Conservation (phyloP, 345 rosid genomes). For the Fremontodendron californicum region DNA sequence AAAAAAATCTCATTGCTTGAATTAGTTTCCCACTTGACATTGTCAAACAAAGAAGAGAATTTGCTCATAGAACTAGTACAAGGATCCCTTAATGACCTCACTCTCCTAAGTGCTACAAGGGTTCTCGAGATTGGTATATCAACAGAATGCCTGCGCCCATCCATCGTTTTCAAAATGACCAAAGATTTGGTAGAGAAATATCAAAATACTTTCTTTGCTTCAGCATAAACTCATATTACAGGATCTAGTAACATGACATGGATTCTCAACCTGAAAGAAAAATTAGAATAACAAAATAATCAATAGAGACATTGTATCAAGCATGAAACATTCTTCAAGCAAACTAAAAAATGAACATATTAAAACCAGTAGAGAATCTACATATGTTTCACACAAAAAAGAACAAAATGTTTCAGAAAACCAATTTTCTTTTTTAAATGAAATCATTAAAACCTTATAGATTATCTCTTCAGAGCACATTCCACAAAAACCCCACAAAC, state of each 20-base stretch:
- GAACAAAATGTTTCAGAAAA: not conserved
- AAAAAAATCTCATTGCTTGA: slow-evolving; percentile 67
- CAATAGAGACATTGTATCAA: not conserved
- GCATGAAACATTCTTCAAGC: not conserved
- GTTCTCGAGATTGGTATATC: slow-evolving; percentile 87
- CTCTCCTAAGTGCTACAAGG: slow-evolving; percentile 84
- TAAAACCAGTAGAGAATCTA: not conserved
- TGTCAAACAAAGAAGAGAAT: slow-evolving; percentile 72
- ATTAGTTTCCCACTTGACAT: slow-evolving; percentile 82
- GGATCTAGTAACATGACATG: slow-evolving; percentile 11
- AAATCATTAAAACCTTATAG: not conserved
- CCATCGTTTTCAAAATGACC: slow-evolving; percentile 35
- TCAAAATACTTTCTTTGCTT: not conserved
- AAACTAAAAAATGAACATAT: not conserved
- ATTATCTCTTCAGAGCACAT: not conserved
- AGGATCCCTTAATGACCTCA: slow-evolving; percentile 89
- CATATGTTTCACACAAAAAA: not conserved
- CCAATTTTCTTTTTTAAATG: too few species aligned
- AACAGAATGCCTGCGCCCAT: slow-evolving; percentile 79
- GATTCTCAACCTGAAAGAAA: slow-evolving; percentile 30
- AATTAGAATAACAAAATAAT: not conserved
- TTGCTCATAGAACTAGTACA: slow-evolving; percentile 91
- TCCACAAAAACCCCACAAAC: not conserved
- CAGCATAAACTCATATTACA: slow-evolving; percentile 18
- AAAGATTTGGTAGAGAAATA: not conserved